Evolutionary conservation across 2,329 filamentous ascomycete genomes (phyloP).

Genomic region (Aspergillus sp.): DNA sequence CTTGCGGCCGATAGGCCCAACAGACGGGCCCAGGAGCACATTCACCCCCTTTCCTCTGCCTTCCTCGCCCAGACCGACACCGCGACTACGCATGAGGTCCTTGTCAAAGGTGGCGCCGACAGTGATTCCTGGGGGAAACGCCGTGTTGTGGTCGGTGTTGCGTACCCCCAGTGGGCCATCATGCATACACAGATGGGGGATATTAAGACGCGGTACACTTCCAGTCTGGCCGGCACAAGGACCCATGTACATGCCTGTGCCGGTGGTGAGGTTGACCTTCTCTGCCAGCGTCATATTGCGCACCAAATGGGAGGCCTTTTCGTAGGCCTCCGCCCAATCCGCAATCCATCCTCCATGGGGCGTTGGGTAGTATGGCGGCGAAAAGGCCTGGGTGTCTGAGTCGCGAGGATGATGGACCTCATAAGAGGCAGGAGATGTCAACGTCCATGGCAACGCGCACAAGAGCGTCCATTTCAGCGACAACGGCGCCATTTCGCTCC

Average conservation of each 20-base stretch:
- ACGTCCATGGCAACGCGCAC: conserved; percentile 7
- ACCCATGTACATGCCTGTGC: conserved; percentile 70
- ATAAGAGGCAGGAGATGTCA: conserved; percentile 2
- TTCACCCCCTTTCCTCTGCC: conserved; percentile 72
- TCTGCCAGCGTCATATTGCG: conserved; percentile 76
- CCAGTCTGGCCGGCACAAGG: conserved; percentile 76
- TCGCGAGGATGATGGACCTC: conserved; percentile 16
- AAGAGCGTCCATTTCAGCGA: conserved; percentile 1
- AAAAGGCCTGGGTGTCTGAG: conserved; percentile 24
- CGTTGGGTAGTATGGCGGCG: conserved; percentile 67
- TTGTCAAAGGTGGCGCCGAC: conserved; percentile 74
- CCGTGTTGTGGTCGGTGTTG: conserved; percentile 71
- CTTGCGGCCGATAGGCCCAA: conserved; percentile 70
- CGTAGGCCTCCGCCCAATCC: conserved; percentile 69
- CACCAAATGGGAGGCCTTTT: conserved; percentile 67
- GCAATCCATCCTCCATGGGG: conserved; percentile 70
- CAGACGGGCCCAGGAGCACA: conserved; percentile 67
- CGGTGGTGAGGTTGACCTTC: conserved; percentile 74
- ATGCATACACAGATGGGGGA: conserved; percentile 70
- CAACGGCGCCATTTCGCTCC: conserved; percentile 6
- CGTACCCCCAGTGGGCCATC: conserved; percentile 71
- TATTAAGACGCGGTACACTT: conserved; percentile 66
- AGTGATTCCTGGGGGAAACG: conserved; percentile 77
- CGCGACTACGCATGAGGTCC: conserved; percentile 66
- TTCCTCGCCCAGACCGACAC: conserved; percentile 67